phyloP scores from a whole-genome alignment of 1,139 yeast genomes.

The Blastobotrys malaysiensis region DNA sequence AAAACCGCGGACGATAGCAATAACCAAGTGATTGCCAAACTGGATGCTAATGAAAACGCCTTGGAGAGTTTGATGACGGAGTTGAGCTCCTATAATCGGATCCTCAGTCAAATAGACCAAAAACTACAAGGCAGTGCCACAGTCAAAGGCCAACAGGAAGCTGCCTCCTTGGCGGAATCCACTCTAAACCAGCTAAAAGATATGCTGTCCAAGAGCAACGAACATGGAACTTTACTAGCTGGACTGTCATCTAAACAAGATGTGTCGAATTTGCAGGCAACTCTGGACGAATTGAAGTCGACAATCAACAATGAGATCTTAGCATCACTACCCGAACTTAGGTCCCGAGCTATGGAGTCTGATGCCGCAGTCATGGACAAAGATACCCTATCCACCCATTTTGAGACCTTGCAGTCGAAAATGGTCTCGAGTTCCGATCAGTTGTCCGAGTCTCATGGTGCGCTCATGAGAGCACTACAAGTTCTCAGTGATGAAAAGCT shows the following conservation, averaged over 20 bases:
- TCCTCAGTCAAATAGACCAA: background rate
- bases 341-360: background rate
- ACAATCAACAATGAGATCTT: slow-evolving; percentile 3
- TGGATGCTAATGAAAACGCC: background rate
- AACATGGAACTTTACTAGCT: background rate
- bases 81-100: background rate
- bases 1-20: background rate
- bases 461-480: background rate
- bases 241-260: background rate
- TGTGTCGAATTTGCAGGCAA: background rate
- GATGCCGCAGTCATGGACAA: background rate
- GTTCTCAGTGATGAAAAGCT: background rate
- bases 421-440: background rate
- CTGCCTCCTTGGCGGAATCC: background rate
- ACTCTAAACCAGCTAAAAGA: background rate
- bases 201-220: background rate
- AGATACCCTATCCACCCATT: background rate
- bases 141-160: background rate
- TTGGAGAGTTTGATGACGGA: background rate
- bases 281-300: background rate
- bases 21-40: background rate
- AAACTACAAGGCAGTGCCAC: background rate
- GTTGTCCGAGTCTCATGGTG: background rate
- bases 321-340: slow-evolving; percentile 2
- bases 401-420: background rate